A percentile compares a stretch with the other conserved stretches of the same genome.
phyloP scores from a whole-genome alignment of 805 yeast genomes.

The Candida nemodendra region DNA sequence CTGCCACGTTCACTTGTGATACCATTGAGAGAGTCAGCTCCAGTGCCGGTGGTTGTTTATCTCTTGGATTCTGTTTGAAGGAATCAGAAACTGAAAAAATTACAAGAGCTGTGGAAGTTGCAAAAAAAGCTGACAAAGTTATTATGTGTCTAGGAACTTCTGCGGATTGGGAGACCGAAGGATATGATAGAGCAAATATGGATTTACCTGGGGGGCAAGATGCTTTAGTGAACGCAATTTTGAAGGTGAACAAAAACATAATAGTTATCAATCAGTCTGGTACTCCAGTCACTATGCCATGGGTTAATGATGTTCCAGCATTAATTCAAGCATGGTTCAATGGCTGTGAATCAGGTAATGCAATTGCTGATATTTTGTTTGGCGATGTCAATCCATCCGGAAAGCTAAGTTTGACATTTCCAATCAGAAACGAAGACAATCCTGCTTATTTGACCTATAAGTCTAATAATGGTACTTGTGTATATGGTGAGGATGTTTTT shows the following conservation, averaged over 20 bases:
- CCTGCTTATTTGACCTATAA: constrained; percentile 38
- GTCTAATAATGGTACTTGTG: constrained; percentile 33
- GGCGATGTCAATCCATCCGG: constrained; percentile 44
- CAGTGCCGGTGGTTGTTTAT: constrained; percentile 17
- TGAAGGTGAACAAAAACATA: constrained; percentile 33
- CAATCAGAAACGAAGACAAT: constrained; percentile 32
- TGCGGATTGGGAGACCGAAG: constrained; percentile 41
- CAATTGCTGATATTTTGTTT: constrained; percentile 43
- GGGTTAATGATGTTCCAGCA: constrained; percentile 33
- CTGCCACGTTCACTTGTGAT: constrained; percentile 31
- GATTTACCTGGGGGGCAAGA: constrained; percentile 36
- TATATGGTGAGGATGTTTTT: constrained; percentile 45
- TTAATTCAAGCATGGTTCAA: constrained; percentile 38
- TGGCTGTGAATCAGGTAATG: constrained; percentile 41
- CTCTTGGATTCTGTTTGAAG: constrained; percentile 7
- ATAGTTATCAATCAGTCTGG: constrained; percentile 40
- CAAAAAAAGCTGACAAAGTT: constrained; percentile 35
- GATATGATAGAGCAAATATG: constrained; percentile 37
- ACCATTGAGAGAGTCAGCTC: constrained; percentile 3
- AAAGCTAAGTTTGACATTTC: constrained; percentile 40
- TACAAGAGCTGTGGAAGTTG: constrained; percentile 32
- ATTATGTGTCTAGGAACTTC: constrained; percentile 35
- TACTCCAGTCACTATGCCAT: constrained; percentile 39
- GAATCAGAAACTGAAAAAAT: constrained; percentile 14
- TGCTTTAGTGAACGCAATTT: constrained; percentile 32